Evolutionary conservation across 768 basidiomycete species (phyloP).

Genomic region (Favolaschia claudopus): DNA sequence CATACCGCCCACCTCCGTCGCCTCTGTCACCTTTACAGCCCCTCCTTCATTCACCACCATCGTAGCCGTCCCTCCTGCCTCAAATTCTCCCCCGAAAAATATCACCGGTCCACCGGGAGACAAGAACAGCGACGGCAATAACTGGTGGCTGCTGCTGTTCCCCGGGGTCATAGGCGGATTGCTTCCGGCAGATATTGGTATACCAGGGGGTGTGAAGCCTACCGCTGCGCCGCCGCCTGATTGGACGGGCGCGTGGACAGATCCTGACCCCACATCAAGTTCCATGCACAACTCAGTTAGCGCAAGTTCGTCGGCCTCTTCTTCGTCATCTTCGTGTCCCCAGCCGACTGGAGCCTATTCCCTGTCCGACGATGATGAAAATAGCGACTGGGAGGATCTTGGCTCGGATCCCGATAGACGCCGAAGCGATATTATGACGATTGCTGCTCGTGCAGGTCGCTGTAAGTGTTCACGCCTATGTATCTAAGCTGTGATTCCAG

Average conservation of each 20-base stretch:
- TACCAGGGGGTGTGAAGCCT: slow-evolving; percentile 4
- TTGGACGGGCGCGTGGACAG: not conserved
- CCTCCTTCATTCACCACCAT: not conserved
- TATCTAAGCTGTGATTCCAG: not conserved
- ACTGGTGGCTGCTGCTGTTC: slow-evolving; percentile 5
- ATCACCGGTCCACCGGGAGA: slow-evolving; percentile 7
- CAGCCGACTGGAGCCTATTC: not conserved
- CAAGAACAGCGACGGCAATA: not conserved
- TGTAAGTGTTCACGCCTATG: not conserved
- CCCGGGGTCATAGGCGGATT: slow-evolving; percentile 5
- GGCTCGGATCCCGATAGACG: slow-evolving; percentile 8
- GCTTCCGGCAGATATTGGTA: slow-evolving; percentile 4
- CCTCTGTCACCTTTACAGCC: not conserved
- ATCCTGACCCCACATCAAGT: not conserved
- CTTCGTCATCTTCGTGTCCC: not conserved
- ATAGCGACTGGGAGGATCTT: not conserved
- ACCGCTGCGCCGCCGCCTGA: not conserved
- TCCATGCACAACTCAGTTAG: not conserved
- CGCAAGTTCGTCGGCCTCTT: not conserved
- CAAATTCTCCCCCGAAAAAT: not conserved
- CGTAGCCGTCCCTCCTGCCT: slow-evolving; percentile 1
- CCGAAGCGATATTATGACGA: not conserved
- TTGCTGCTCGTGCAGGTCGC: not conserved
- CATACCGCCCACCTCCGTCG: no score
- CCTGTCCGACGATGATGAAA: not conserved